These are phyloP conservation scores for Centella asiatica DNA, from an alignment of 129 eudicot genomes.

Conservation along the genomic window DNA sequence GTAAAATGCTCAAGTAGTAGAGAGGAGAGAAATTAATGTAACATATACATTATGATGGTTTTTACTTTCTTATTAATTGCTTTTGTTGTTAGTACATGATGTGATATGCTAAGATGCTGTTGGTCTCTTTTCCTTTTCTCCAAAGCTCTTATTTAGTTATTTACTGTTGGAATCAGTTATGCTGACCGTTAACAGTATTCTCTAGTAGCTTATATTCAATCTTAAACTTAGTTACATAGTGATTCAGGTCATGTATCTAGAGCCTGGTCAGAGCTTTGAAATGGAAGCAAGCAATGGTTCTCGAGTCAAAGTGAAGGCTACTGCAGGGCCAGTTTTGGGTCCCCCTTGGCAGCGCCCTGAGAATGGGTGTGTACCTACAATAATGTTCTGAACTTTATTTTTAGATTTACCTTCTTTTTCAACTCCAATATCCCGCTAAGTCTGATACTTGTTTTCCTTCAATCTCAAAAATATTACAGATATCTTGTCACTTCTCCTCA, in stretches of 20 bases:
- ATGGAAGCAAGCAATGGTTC: slow-evolving; percentile 51
- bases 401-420: neutral
- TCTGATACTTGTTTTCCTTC: neutral
- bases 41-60: no score
- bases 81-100: neutral
- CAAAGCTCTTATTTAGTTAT: neutral
- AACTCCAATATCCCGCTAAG: neutral
- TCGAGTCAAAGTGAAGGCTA: slow-evolving; percentile 55
- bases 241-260: slow-evolving; percentile 60
- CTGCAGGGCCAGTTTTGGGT: slow-evolving; percentile 88
- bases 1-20: no score
- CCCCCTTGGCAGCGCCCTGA: slow-evolving; percentile 99
- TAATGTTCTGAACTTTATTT: neutral
- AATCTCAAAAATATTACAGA: slow-evolving; percentile 26
- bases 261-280: slow-evolving; percentile 69
- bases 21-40: no score
- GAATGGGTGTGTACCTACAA: slow-evolving; percentile 51
- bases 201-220: slow-evolving; percentile 2
- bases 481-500: slow-evolving; percentile 68
- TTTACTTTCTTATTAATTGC: no score
- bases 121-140: neutral
- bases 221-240: neutral
- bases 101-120: neutral
- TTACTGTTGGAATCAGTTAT: neutral
- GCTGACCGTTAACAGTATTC: neutral